phyloP scores from a whole-genome alignment of 225 moss, liverwort and hornwort genomes.

The Ulota crispa region DNA sequence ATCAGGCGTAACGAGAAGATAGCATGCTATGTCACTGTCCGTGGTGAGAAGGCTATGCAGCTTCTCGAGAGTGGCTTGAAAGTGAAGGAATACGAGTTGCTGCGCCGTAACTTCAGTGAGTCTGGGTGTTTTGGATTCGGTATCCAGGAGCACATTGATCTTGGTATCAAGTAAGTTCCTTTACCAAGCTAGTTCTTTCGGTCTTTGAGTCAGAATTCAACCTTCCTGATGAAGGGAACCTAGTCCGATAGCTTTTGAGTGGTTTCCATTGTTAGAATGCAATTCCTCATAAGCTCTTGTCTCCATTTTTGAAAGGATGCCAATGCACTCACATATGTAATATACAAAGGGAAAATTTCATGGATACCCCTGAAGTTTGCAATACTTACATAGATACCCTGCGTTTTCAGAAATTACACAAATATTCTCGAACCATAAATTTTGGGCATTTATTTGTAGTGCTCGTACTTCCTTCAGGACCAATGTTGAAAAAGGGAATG shows the following conservation, averaged over 20 bases:
- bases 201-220: background rate
- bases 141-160: slow-evolving; percentile 43
- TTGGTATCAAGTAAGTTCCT: slow-evolving; percentile 29
- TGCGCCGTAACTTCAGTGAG: slow-evolving; percentile 39
- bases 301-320: background rate
- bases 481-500: too few species aligned
- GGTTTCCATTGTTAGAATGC: too few species aligned
- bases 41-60: slow-evolving; percentile 45
- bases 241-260: background rate
- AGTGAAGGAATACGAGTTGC: slow-evolving; percentile 44
- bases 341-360: too few species aligned
- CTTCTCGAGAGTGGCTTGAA: slow-evolving; percentile 45
- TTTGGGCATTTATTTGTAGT: too few species aligned
- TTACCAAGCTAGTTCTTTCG: too few species aligned
- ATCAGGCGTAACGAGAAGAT: slow-evolving; percentile 46
- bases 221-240: background rate
- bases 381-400: too few species aligned
- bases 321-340: background rate
- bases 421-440: too few species aligned
- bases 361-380: too few species aligned
- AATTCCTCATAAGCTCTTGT: background rate
- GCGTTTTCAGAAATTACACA: too few species aligned
- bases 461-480: too few species aligned
- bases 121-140: slow-evolving; percentile 41
- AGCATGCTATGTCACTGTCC: slow-evolving; percentile 35